Evolutionary conservation across 2,329 filamentous ascomycete genomes (phyloP).

Genomic region (Shiraia sp.): DNA sequence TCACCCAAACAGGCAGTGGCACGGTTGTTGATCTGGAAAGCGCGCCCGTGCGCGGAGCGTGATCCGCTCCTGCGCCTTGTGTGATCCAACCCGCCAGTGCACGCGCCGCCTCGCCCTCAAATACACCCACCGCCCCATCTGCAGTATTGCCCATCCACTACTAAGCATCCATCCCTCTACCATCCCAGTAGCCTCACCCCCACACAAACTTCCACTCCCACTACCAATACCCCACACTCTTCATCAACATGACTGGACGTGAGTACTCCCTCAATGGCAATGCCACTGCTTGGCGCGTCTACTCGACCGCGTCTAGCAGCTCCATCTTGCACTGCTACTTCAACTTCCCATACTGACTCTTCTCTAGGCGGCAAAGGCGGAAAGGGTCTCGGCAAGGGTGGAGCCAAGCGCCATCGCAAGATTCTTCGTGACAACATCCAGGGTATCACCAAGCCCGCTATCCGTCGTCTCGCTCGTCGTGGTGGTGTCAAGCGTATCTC

Average conservation of each 20-base stretch:
- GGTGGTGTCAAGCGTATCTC: slow-evolving; percentile 59
- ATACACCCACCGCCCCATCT: slow-evolving; percentile 25
- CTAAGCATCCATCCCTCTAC: slow-evolving; percentile 16
- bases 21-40: slow-evolving; percentile 39
- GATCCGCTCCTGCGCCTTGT: slow-evolving; percentile 33
- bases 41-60: slow-evolving; percentile 35
- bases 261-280: slow-evolving; percentile 39
- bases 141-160: slow-evolving; percentile 19
- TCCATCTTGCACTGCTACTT: slow-evolving; percentile 11
- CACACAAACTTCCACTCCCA: slow-evolving; percentile 2
- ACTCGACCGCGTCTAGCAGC: slow-evolving; percentile 27
- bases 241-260: slow-evolving; percentile 51
- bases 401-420: slow-evolving; percentile 60
- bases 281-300: slow-evolving; percentile 23
- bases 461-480: slow-evolving; percentile 59
- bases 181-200: slow-evolving; percentile 17
- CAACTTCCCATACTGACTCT: slow-evolving; percentile 37
- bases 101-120: slow-evolving; percentile 30
- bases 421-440: slow-evolving; percentile 61
- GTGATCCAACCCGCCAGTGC: slow-evolving; percentile 29
- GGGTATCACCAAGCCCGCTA: slow-evolving; percentile 59
- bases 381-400: slow-evolving; percentile 59
- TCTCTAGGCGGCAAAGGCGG: slow-evolving; percentile 57
- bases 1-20: slow-evolving; percentile 28
- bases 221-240: slow-evolving; percentile 22